These are phyloP conservation scores for Suillus subaureus DNA, from an alignment of 768 basidiomycete genomes.

Conservation along the genomic window DNA sequence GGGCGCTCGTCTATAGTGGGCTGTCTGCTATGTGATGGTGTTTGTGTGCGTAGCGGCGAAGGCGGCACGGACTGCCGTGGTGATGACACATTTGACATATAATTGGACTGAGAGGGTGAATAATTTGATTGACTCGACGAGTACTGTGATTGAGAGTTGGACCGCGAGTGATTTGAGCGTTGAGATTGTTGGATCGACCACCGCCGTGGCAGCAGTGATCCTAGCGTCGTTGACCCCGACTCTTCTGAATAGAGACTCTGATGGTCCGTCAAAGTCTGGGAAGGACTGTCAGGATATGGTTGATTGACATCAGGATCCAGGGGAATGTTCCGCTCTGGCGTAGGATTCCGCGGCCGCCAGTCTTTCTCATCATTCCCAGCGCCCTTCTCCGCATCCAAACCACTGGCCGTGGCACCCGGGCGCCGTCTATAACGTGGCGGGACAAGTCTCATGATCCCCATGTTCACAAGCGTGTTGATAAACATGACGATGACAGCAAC, in stretches of 20 bases:
- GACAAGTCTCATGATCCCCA: constrained; percentile 36
- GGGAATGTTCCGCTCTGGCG: constrained; percentile 47
- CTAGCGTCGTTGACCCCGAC: constrained; percentile 38
- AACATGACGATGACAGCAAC: constrained; percentile 70
- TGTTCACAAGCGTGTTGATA: constrained; percentile 62
- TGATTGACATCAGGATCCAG: constrained; percentile 45
- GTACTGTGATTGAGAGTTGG: constrained; percentile 34
- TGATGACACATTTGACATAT: constrained; percentile 27
- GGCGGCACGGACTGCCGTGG: constrained; percentile 34
- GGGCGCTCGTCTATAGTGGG: constrained; percentile 34
- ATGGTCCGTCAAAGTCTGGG: constrained; percentile 24
- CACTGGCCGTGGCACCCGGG: constrained; percentile 14
- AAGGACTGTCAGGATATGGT: constrained; percentile 45
- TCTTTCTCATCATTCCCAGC: constrained; percentile 21
- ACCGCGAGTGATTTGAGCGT: constrained; percentile 29
- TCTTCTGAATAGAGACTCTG: constrained; percentile 33
- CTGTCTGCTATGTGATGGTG: constrained; percentile 31
- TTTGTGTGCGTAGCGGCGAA: constrained; percentile 30
- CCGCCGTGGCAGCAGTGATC: constrained; percentile 34
- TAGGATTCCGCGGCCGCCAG: constrained; percentile 52
- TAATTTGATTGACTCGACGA: constrained; percentile 20
- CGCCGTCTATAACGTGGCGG: constrained; percentile 21
- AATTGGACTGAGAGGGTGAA: constrained; percentile 9
- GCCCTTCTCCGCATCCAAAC: constrained; percentile 33
- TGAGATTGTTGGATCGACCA: constrained; percentile 35